Conservation (phyloP, 2,329 filamentous ascomycete genomes). For the Colletotrichum sp. region DNA sequence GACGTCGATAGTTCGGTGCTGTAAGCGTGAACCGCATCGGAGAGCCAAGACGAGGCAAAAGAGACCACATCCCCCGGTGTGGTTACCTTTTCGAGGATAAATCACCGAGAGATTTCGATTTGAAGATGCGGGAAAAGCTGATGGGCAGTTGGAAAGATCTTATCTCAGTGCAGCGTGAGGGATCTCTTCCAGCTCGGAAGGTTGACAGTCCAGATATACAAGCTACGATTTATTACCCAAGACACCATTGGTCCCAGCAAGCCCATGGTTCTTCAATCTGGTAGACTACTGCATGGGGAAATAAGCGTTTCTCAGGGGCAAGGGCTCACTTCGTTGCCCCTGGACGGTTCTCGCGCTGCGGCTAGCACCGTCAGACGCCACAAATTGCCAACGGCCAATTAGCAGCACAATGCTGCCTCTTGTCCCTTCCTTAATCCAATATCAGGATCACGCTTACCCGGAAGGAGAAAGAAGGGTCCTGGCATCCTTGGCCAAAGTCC, state of each 20-base stretch:
- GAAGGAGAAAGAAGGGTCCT: not conserved
- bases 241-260: not conserved
- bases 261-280: not conserved
- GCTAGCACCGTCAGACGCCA: slow-evolving; percentile 6
- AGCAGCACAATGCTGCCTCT: not conserved
- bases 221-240: not conserved
- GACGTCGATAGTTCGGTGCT: not conserved
- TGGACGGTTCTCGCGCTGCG: not conserved
- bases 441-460: not conserved
- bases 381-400: not conserved
- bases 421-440: not conserved
- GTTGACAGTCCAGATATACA: not conserved
- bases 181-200: not conserved
- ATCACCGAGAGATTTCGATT: not conserved
- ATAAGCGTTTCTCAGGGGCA: slow-evolving; percentile 15
- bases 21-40: not conserved
- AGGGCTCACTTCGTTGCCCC: not conserved
- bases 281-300: not conserved
- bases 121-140: not conserved
- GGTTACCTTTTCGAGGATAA: not conserved
- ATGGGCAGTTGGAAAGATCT: not conserved
- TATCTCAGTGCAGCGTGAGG: not conserved
- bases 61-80: not conserved
- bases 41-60: not conserved
- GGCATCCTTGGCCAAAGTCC: not conserved